Conservation (phyloP, 2,329 filamentous ascomycete species). For the Pseudodiploospora longispora region DNA sequence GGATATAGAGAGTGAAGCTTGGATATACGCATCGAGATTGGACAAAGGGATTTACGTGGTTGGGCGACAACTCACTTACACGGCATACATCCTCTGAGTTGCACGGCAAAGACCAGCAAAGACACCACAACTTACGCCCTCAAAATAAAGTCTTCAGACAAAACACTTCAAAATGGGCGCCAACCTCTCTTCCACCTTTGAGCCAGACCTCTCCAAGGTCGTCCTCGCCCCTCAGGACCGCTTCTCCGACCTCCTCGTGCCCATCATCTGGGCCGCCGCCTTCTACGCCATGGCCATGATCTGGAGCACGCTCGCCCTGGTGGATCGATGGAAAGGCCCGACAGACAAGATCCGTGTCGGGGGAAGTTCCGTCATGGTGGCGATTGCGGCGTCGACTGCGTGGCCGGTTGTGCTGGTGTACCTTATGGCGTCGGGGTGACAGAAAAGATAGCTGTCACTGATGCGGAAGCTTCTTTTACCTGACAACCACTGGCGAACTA, state of each 20-base stretch:
- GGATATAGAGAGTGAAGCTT: no score
- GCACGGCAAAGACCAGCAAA: not conserved
- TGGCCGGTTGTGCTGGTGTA: constrained; percentile 31
- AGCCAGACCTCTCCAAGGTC: constrained; percentile 28
- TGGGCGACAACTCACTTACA: not conserved
- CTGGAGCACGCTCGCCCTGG: constrained; percentile 32
- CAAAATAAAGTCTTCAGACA: not conserved
- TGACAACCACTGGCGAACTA: no score
- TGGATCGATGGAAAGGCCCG: constrained; percentile 35
- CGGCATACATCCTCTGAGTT: not conserved
- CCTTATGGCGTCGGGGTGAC: constrained; percentile 16
- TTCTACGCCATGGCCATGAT: constrained; percentile 33
- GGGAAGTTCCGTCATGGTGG: constrained; percentile 20
- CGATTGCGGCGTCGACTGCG: constrained; percentile 23
- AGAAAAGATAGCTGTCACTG: not conserved
- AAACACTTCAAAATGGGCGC: constrained; percentile 25
- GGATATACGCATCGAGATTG: no score
- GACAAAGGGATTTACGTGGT: no score
- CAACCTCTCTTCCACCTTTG: constrained; percentile 31
- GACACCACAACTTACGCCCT: not conserved
- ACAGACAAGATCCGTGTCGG: constrained; percentile 24
- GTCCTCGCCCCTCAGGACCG: constrained; percentile 24
- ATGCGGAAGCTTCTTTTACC: no score
- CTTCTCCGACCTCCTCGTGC: constrained; percentile 23
- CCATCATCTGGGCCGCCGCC: constrained; percentile 24